A percentile compares a stretch with the other conserved stretches of the same genome.
These are phyloP conservation scores for Saccharomycopsis babjevae DNA, from an alignment of 805 yeast genomes.

Conservation along the genomic window DNA sequence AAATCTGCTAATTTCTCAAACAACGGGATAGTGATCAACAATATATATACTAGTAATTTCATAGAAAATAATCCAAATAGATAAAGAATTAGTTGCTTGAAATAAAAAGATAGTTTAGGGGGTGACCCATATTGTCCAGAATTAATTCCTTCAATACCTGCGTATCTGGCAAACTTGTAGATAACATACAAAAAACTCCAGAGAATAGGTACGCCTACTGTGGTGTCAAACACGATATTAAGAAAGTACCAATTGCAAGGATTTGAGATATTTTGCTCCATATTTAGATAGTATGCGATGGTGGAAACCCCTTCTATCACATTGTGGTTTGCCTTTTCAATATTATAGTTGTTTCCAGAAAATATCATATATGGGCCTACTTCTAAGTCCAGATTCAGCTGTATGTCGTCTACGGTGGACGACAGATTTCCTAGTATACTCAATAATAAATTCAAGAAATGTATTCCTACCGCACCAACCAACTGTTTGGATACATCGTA, in stretches of 20 bases:
- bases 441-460: slow-evolving; percentile 61
- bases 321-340: background rate
- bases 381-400: background rate
- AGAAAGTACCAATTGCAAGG: slow-evolving; percentile 96
- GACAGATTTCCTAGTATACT: slow-evolving; percentile 45
- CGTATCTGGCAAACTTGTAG: slow-evolving; percentile 35
- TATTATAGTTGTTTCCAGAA: background rate
- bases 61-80: slow-evolving; percentile 42
- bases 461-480: slow-evolving; percentile 78
- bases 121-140: slow-evolving; percentile 41
- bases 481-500: slow-evolving; percentile 88
- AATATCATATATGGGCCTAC: slow-evolving; percentile 2
- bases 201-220: slow-evolving; percentile 81
- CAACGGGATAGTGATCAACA: slow-evolving; percentile 53
- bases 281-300: slow-evolving; percentile 12
- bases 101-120: slow-evolving; percentile 35
- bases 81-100: slow-evolving; percentile 41
- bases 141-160: slow-evolving; percentile 35
- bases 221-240: slow-evolving; percentile 81
- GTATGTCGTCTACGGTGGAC: background rate
- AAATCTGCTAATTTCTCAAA: slow-evolving; percentile 64
- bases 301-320: slow-evolving; percentile 11
- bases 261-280: slow-evolving; percentile 37
- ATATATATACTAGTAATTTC: slow-evolving; percentile 49
- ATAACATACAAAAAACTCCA: slow-evolving; percentile 46